Evolutionary conservation across 2,329 filamentous ascomycete species (phyloP), one percentile per base, ranked within the genome.

Genomic region (Pezicula radicicola): DNA sequence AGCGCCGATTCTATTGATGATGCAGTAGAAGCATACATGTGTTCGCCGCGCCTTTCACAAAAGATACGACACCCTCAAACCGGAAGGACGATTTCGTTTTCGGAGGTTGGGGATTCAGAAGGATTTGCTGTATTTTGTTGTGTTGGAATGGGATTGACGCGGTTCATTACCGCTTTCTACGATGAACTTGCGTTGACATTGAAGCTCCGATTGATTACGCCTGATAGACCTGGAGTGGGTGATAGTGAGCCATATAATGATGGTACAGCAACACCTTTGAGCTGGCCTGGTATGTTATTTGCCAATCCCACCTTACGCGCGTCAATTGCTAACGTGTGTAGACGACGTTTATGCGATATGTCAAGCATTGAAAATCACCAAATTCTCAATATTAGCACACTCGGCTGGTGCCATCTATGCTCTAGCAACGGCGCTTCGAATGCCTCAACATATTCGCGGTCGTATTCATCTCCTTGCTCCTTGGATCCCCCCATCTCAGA

Each of bases 351-450:
- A 95, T 54, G 87, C 92, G 48, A 96, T 99, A 53, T 99, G 94
- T 68, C 90, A 96, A 65, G 78, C 88, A 13, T 78, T 99, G 42
- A 92, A 91, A 61, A 95, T 99, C 57, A 94, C 87, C 10, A 96
- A 96, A 60, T 99, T 99, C 67, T 97, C 93, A 6, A 89, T 99
- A 18, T 79, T 99, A 2, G 94, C 94, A 2, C 94, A 99, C 69
- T 97, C 93, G 1, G 94, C 94, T 1, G 94, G 94, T 15, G 93
- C 94, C n/a, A 96, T 99, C 48, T 99, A 99, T 66, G 94, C 94
- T 2, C 80, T 99, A 16, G 94, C 94, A 0, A 97, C 94, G 0
- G 94, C 94, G 0, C 77, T 99, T 42, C 89, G 94, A 42, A 96
- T 99, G 82, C 94, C 94, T 4, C 92, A 97, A 63, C 90, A 97